Base-by-base conservation (phyloP, 2,329 filamentous ascomycete genomes). In the Aspergillus piperis region DNA sequence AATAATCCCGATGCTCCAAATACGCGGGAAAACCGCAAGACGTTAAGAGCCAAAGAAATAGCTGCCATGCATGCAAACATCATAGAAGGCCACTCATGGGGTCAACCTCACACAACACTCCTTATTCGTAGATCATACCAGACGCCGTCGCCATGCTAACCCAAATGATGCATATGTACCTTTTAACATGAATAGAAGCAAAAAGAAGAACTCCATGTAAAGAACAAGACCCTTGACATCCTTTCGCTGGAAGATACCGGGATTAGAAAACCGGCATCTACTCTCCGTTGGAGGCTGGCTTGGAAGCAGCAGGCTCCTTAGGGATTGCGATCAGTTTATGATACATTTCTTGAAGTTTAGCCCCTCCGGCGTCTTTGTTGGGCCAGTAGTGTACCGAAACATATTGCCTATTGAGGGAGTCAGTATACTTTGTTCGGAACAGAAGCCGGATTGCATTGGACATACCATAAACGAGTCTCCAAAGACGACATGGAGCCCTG, bases 361-460 rank as follows among this genome's bases (percentile, higher is more conserved):
- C 57, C 27, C 74, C 74, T 58, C 69, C 71, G 32, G 70, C 71
- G 6, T 79, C 78, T 64, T 79, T 78, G 66, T 81, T 80, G 15
- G 79, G 78, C 78, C 79, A 81, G 62, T 80, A 79, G 23, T 76
- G 75, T 19, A 72, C 67, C 17, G 77, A 75, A 51, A 80, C 78
- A 63, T 78, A 79, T 57, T 78, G 75, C 79, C 79, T 81, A 36
- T 38, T 48, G 2, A 47, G 15, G 13, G 60, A 19, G 64, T 78
- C 62, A 77, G 70, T 36, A 36, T 36, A 36, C 11, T 6, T 11
- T 36, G 32, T 36, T 36, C 32, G 32, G 32, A 36, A 36, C 32
- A 13, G 11, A 32, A 13, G 11, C 4, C 32, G 32, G 32, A 13
- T 36, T 17, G 17, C 10, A 19, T n/a, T 47, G 8, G 36, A 73